phyloP scores from a whole-genome alignment of 1,284 basidiomycete genomes.

The Papiliotrema flavescens region DNA sequence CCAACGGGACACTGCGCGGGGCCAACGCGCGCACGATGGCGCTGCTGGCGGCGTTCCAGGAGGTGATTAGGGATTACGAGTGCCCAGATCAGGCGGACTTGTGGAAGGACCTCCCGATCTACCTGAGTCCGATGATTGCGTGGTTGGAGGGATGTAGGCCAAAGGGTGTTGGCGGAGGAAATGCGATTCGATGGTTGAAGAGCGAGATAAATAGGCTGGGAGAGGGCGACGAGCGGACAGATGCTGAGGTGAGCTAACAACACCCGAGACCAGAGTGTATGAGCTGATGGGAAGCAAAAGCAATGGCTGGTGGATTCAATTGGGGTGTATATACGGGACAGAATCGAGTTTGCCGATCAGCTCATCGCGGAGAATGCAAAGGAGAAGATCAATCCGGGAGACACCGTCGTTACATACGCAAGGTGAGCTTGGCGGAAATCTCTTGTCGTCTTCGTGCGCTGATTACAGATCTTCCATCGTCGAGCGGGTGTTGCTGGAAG shows the following conservation, averaged over 20 bases:
- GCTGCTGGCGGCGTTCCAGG: constrained; percentile 51
- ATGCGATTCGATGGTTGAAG: constrained; percentile 66
- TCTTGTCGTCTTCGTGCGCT: background rate
- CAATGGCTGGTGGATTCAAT: constrained; percentile 78
- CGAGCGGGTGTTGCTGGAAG: constrained; percentile 80
- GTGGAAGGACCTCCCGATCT: constrained; percentile 45
- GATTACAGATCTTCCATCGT: constrained; percentile 79
- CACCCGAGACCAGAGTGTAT: background rate
- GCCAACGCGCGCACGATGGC: constrained; percentile 52
- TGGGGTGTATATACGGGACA: constrained; percentile 88
- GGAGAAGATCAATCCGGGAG: constrained; percentile 90
- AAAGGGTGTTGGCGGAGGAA: constrained; percentile 49
- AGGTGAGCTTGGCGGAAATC: constrained; percentile 53
- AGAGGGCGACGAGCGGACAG: constrained; percentile 64
- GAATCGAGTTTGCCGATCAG: constrained; percentile 88
- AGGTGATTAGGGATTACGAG: constrained; percentile 48
- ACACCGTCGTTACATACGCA: constrained; percentile 89
- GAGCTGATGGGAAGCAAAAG: constrained; percentile 65
- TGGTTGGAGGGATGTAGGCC: constrained; percentile 48
- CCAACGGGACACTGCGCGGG: constrained; percentile 43
- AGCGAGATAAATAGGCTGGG: constrained; percentile 89
- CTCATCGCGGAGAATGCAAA: constrained; percentile 86
- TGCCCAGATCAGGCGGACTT: constrained; percentile 44
- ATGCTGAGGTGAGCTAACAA: constrained; percentile 73
- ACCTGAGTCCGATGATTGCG: constrained; percentile 50